Percentiles rank a stretch among this genome's conserved stretches.
These are phyloP conservation scores for Bruguiera gymnorhiza DNA, from an alignment of 345 rosid genomes.

Conservation along the genomic window DNA sequence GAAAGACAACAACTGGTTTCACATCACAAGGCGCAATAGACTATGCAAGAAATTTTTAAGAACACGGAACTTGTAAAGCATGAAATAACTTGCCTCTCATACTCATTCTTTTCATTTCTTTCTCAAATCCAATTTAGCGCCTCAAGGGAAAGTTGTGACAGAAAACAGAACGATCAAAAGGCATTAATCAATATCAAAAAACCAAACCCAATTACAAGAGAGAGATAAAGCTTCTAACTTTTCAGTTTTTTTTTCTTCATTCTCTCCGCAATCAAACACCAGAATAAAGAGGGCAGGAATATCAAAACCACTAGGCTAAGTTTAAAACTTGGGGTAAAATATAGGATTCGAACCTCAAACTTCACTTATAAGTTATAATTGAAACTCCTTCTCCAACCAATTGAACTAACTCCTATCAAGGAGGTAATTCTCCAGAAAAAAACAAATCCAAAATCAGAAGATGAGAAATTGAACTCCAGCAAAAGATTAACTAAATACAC, in stretches of 20 bases:
- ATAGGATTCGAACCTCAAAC: too few species aligned
- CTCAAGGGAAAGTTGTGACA: conserved; percentile 25
- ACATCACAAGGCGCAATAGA: conserved; percentile 32
- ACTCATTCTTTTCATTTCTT: conserved; percentile 27
- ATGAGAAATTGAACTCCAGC: conserved; percentile 4
- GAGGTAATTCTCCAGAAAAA: conserved; percentile 12
- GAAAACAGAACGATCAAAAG: conserved; percentile 18
- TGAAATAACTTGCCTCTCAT: conserved; percentile 40
- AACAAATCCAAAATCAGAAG: conserved; percentile 12
- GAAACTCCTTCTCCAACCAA: too few species aligned
- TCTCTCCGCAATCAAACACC: conserved; percentile 13
- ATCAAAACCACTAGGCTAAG: neutral
- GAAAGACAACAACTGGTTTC: conserved; percentile 28
- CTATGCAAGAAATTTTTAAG: conserved; percentile 50
- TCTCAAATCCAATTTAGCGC: conserved; percentile 33
- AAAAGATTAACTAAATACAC: neutral
- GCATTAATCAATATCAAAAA: neutral
- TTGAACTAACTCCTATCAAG: conserved; percentile 1
- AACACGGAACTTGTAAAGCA: conserved; percentile 49
- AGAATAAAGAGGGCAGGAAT: neutral
- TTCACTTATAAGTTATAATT: too few species aligned
- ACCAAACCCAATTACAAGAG: conserved; percentile 18
- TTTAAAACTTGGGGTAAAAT: too few species aligned
- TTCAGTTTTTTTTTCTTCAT: conserved; percentile 16
- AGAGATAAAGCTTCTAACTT: conserved; percentile 21